A percentile compares a stretch with the other conserved stretches of the same genome.
Conservation (phyloP, 495 filamentous ascomycete species). For the Rostrohypoxylon terebratum region DNA sequence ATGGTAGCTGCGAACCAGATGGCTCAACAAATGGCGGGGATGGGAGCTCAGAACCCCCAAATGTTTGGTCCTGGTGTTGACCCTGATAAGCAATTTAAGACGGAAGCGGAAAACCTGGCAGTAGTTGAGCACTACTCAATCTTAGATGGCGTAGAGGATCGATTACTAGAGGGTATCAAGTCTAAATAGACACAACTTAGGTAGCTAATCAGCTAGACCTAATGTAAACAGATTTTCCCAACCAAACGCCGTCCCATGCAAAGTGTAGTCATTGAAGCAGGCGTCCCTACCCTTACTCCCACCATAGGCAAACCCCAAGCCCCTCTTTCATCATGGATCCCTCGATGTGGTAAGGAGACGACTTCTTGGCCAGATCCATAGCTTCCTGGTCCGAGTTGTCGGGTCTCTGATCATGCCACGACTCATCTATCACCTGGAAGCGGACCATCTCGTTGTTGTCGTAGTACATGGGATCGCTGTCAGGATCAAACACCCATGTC, state of each 20-base stretch:
- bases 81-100: constrained; percentile 90
- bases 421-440: constrained; percentile 83
- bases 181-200: constrained; percentile 43
- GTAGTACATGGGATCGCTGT: constrained; percentile 78
- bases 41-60: constrained; percentile 73
- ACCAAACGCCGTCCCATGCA: constrained; percentile 24
- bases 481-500: constrained; percentile 77
- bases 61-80: constrained; percentile 96
- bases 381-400: constrained; percentile 69
- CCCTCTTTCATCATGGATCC: constrained; percentile 69
- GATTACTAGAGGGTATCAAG: constrained; percentile 72
- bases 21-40: constrained; percentile 89
- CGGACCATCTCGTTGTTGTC: constrained; percentile 90
- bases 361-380: constrained; percentile 59
- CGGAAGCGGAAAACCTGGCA: constrained; percentile 93
- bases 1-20: constrained; percentile 90
- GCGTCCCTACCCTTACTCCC: constrained; percentile 51
- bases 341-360: constrained; percentile 74
- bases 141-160: constrained; percentile 84
- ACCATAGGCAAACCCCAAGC: constrained; percentile 66
- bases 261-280: constrained; percentile 5
- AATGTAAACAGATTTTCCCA: constrained; percentile 29
- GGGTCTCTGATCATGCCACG: constrained; percentile 89
- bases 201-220: constrained; percentile 37
- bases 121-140: constrained; percentile 94